Percentiles rank a stretch among this genome's conserved stretches.
phyloP scores from a whole-genome alignment of 2,329 filamentous ascomycete species.

The Penicillium occitanis region DNA sequence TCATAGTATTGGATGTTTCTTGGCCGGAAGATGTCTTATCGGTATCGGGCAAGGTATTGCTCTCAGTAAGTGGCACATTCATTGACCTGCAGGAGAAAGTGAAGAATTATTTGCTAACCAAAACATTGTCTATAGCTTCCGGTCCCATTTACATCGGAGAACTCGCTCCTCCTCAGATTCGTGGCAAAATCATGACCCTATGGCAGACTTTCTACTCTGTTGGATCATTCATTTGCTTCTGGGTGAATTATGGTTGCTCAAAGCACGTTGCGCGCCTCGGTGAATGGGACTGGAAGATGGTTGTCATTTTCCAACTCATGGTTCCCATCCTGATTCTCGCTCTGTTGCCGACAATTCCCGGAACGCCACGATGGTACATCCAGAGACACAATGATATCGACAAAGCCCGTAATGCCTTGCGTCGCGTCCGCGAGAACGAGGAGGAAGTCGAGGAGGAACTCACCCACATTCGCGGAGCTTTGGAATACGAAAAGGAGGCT shows the following conservation, averaged over 20 bases:
- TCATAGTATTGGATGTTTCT: slow-evolving; percentile 64
- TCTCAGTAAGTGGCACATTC: slow-evolving; percentile 48
- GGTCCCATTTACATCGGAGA: slow-evolving; percentile 72
- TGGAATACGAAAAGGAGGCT: slow-evolving; percentile 70
- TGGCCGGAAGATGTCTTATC: slow-evolving; percentile 67
- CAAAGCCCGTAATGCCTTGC: slow-evolving; percentile 58
- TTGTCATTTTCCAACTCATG: slow-evolving; percentile 71
- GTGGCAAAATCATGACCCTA: slow-evolving; percentile 67
- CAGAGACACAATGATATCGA: slow-evolving; percentile 61
- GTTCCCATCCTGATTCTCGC: slow-evolving; percentile 62
- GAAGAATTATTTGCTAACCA: neutral
- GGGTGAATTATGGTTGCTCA: slow-evolving; percentile 64
- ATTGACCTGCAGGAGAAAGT: too few species aligned
- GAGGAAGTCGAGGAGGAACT: slow-evolving; percentile 68
- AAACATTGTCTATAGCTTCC: slow-evolving; percentile 47
- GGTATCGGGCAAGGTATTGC: slow-evolving; percentile 70
- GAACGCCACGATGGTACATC: slow-evolving; percentile 66
- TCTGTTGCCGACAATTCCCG: slow-evolving; percentile 65
- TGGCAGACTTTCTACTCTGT: slow-evolving; percentile 69
- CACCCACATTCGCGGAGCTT: slow-evolving; percentile 63
- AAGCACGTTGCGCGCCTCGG: slow-evolving; percentile 58
- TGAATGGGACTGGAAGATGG: slow-evolving; percentile 72
- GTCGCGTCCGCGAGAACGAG: slow-evolving; percentile 62
- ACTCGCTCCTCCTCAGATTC: slow-evolving; percentile 62
- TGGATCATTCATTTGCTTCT: slow-evolving; percentile 64